Evolutionary conservation across 2,329 filamentous ascomycete genomes (phyloP), one percentile per base, ranked within the genome.

Genomic region (Fusarium continuum): DNA sequence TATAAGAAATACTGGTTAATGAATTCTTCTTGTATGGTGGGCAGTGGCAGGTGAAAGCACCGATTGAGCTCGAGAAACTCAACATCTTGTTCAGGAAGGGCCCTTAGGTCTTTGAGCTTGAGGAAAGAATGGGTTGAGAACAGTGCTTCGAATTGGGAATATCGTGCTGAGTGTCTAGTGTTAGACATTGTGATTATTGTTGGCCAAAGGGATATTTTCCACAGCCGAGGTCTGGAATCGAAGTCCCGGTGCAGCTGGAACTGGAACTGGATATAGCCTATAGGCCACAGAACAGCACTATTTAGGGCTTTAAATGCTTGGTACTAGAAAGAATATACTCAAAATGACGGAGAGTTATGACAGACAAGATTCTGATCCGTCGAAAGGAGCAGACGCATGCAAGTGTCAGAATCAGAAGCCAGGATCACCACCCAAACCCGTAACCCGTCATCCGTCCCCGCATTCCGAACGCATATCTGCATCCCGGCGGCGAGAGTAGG

Each of bases 1-100:
- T 66, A 67, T 2, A 59, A 8, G n/a, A 58, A 58, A 2, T 58
- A 58, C 8, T 58, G 55, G 16, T 59, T 44, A 14, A 59, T 44
- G 10, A 58, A 58, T 16, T 58, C 55, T 10, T 58, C 55, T 5
- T 58, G 55, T 0, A 58, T 17, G 0, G 31, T 20, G 0, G n/a
- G 44, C 5, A 28, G 32, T 1, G 55, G 55, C 2, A 58, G 22
- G 4, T 58, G 55, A 2, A 58, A 59, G 16, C 55, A 58, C 9
- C 55, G 19, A 4, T 25, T 59, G 5, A 38, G 22, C 6, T 38
- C 23, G 1, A 58, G 32, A 4, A 59, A 58, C 1, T 53, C 44
- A 2, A 53, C 36, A 53, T 58, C 54, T 17, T 58, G n/a, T 5
- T 59, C 22, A 0, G 44, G 38, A 9, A 58, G 31, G 8, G 8